phyloP scores from a whole-genome alignment of 2,329 filamentous ascomycete genomes.

The Sclerotinia trifoliorum region DNA sequence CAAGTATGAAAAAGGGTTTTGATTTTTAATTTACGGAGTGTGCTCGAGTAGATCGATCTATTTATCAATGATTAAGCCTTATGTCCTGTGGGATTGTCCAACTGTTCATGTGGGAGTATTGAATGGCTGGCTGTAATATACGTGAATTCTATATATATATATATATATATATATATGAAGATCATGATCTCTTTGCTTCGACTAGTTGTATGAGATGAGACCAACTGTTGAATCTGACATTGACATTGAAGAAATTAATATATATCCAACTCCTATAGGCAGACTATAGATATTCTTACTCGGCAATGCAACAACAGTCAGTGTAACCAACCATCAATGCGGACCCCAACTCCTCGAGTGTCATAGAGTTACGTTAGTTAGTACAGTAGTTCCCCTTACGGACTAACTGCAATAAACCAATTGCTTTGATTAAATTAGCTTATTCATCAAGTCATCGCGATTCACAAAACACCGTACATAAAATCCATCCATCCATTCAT shows the following conservation, averaged over 20 bases:
- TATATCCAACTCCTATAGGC: neutral
- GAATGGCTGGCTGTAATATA: neutral
- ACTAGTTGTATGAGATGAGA: neutral
- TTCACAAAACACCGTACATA: too few relatives aligned
- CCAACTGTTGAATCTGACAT: neutral
- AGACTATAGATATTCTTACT: neutral
- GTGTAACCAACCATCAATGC: neutral
- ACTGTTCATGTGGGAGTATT: neutral
- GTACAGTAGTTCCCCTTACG: neutral
- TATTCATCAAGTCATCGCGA: too few relatives aligned
- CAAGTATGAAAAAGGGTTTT: neutral
- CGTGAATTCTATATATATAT: neutral
- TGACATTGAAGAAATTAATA: neutral
- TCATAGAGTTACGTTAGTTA: too few relatives aligned
- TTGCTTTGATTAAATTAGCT: neutral
- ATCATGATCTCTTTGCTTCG: neutral
- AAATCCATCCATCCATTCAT: too few relatives aligned
- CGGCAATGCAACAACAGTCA: neutral
- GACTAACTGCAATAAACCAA: neutral
- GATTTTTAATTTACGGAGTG: too few relatives aligned
- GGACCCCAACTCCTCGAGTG: neutral
- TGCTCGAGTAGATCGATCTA: neutral
- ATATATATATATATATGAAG: neutral
- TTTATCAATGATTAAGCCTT: neutral
- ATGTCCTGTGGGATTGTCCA: neutral